Evolutionary conservation across 495 filamentous ascomycete species (phyloP).

Genomic region (Cladorrhinum samala): DNA sequence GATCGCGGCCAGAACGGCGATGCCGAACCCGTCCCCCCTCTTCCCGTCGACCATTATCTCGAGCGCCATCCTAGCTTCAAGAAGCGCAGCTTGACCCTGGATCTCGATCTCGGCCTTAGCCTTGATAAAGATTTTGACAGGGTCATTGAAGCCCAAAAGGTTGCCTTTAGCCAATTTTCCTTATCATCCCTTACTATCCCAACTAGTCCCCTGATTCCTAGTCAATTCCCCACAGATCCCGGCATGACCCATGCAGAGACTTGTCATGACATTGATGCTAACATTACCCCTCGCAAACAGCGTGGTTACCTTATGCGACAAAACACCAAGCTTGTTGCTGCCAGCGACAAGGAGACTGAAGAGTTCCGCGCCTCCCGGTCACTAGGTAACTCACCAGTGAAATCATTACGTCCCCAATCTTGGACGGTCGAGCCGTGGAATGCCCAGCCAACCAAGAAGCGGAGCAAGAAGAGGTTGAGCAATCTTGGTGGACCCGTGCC

Average conservation of each 20-base stretch:
- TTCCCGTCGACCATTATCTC: constrained; percentile 33
- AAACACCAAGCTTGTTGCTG: constrained; percentile 94
- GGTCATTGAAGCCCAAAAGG: constrained; percentile 97
- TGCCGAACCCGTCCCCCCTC: constrained; percentile 20
- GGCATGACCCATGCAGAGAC: constrained; percentile 8
- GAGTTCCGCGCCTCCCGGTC: constrained; percentile 52
- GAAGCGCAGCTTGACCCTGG: constrained; percentile 57
- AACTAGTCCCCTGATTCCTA: constrained; percentile 15
- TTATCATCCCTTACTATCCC: constrained; percentile 24
- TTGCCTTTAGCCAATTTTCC: constrained; percentile 55
- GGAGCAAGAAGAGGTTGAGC: constrained; percentile 55
- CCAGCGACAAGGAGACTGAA: constrained; percentile 58
- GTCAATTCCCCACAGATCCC: constrained; percentile 3
- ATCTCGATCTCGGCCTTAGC: constrained; percentile 77
- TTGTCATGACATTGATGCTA: constrained; percentile 42
- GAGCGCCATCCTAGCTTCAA: constrained; percentile 52
- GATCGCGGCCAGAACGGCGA: constrained; percentile 49
- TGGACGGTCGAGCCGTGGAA: constrained; percentile 99
- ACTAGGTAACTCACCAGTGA: constrained; percentile 65
- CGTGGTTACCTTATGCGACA: constrained; percentile 98
- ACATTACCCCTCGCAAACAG: constrained; percentile 57
- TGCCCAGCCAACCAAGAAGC: constrained; percentile 55
- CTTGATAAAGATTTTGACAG: constrained; percentile 90
- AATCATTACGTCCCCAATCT: constrained; percentile 65
- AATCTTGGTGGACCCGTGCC: constrained; percentile 54